Evolutionary conservation across 2,329 filamentous ascomycete genomes (phyloP), one percentile per base, ranked within the genome.

Genomic region (Alternaria brassicae): DNA sequence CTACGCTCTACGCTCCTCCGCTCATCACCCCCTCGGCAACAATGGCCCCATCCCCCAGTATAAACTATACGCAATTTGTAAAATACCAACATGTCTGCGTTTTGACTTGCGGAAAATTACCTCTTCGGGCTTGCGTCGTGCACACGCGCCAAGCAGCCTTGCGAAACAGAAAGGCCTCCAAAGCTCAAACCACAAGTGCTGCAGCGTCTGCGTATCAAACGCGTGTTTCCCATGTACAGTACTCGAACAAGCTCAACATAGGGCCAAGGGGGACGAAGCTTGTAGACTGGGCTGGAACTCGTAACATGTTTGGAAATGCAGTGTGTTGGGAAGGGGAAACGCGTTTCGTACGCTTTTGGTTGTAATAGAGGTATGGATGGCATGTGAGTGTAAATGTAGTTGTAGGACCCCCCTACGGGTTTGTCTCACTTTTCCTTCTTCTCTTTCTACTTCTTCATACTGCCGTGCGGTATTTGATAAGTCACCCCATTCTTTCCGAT

Each of bases 191-290:
- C 58, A 48, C 58, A 39, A 40, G 27, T 59, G 72, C 70, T 49
- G 55, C 72, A 76, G 53, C 41, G 58, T 30, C 36, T 19, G 64
- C 66, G 69, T 66, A 69, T 72, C 67, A 72, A 70, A 76, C 72
- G 39, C 49, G 7, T 10, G 13, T 48, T 36, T 30, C 15, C 10
- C 39, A 19, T 39, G 64, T 58, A 63, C 28, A 42, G 4, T 21
- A 13, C 21, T 25, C 3, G 34, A 27, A 27, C 58, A 66, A 66
- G 66, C 69, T 71, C 51, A 58, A 41, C 49, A 40, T n/a, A 39
- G 17, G 56, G 58, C 32, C 40, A 32, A 55, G 58, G 32, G 57
- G 61, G 48, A 58, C 51, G 48, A 69, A 70, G 66, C 65, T 58
- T 45, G 40, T 34, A 27, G 19, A 34, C 69, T 72, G 72, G 69